These are phyloP conservation scores for Mycena citricolor DNA, from an alignment of 1,284 basidiomycete species.

Conservation along the genomic window DNA sequence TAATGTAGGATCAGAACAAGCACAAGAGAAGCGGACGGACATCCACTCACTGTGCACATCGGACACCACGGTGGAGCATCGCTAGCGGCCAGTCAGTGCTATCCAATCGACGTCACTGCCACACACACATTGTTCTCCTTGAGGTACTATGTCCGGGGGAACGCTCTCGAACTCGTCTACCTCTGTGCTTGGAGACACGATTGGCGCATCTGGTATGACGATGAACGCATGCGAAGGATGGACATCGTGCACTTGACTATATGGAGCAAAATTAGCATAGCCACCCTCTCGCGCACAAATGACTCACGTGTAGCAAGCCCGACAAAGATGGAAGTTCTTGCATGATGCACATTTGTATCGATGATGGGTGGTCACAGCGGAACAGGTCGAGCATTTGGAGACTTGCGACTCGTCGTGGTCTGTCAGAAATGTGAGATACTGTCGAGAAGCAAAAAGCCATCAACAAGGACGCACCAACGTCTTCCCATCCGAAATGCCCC, in stretches of 20 bases:
- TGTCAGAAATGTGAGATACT: slow-evolving; percentile 29
- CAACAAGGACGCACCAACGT: slow-evolving; percentile 65
- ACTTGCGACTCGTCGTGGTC: slow-evolving; percentile 68
- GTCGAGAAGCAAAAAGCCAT: neutral
- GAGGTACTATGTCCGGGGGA: slow-evolving; percentile 35
- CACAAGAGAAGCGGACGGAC: slow-evolving; percentile 1
- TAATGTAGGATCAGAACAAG: slow-evolving; percentile 32
- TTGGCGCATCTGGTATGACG: slow-evolving; percentile 64
- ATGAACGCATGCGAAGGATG: slow-evolving; percentile 88
- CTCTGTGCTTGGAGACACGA: slow-evolving; percentile 39
- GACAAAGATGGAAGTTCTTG: slow-evolving; percentile 75
- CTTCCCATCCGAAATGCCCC: slow-evolving; percentile 79
- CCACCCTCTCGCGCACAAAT: neutral
- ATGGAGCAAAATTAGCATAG: slow-evolving; percentile 9
- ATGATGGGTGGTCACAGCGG: slow-evolving; percentile 53
- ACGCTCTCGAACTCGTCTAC: slow-evolving; percentile 36
- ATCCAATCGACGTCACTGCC: neutral
- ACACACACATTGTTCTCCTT: slow-evolving; percentile 67
- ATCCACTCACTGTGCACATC: slow-evolving; percentile 76
- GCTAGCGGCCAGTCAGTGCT: slow-evolving; percentile 39
- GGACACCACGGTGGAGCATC: slow-evolving; percentile 69
- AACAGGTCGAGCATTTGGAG: slow-evolving; percentile 78
- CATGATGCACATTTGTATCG: slow-evolving; percentile 87
- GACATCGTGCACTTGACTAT: slow-evolving; percentile 80
- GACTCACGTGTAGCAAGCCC: slow-evolving; percentile 72